A percentile compares a stretch with the other conserved stretches of the same genome.
These are phyloP conservation scores for Pleurotus citrinopileatus DNA, from an alignment of 768 basidiomycete genomes.

Conservation along the genomic window DNA sequence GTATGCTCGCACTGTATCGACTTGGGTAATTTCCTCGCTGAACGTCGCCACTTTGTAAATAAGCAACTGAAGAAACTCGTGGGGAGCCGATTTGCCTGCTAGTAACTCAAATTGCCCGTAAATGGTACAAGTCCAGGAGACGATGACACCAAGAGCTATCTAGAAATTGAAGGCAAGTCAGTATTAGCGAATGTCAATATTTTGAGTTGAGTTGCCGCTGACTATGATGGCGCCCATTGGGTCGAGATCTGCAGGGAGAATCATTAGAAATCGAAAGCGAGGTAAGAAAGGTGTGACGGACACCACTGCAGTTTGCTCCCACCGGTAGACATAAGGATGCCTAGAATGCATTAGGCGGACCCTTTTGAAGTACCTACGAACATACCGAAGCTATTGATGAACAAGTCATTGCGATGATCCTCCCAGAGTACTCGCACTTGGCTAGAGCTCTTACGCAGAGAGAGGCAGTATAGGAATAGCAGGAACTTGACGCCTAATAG, in stretches of 20 bases:
- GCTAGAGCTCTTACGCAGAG: conserved; percentile 76
- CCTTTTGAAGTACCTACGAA: not conserved
- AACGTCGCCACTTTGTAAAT: conserved; percentile 94
- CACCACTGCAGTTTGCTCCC: conserved; percentile 83
- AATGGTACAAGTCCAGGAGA: conserved; percentile 74
- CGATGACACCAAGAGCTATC: conserved; percentile 80
- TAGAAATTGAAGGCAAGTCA: conserved; percentile 25
- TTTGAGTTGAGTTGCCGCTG: conserved; percentile 21
- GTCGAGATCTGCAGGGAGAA: conserved; percentile 55
- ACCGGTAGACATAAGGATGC: conserved; percentile 79
- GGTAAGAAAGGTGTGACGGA: conserved; percentile 38
- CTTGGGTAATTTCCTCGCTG: conserved; percentile 76
- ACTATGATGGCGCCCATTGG: conserved; percentile 77
- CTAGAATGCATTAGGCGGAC: conserved; percentile 29
- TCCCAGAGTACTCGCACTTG: conserved; percentile 97
- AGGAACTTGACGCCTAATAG: conserved; percentile 72
- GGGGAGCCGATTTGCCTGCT: conserved; percentile 89
- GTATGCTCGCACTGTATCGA: conserved; percentile 93
- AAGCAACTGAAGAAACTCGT: conserved; percentile 86
- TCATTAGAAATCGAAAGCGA: not conserved
- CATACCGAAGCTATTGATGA: conserved; percentile 75
- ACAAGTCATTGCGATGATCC: conserved; percentile 93
- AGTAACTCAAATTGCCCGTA: conserved; percentile 81
- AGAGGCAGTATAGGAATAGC: conserved; percentile 84
- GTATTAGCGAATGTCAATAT: conserved; percentile 3